Evolutionary conservation across 2,329 filamentous ascomycete species (phyloP), one percentile per base, ranked within the genome.

Genomic region (Aspergillus fructus): DNA sequence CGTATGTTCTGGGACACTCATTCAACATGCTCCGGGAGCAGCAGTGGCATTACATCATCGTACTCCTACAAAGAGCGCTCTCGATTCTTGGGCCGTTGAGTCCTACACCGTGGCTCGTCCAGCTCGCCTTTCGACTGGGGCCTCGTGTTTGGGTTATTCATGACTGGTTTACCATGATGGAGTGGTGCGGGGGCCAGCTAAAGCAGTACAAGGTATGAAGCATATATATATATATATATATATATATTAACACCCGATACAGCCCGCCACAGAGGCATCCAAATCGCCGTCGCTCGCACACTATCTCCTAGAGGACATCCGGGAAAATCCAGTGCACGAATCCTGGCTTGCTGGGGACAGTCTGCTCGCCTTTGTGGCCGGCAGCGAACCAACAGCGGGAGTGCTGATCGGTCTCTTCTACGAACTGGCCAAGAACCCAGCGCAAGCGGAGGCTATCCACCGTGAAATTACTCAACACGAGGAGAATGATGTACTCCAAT

Each of bases 11-110:
- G 23, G 64, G 64, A 41, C 65, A 66, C 39, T 64, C 67, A 0
- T 74, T 74, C 53, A 60, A 64, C 37, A 71, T 74, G 70, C 59
- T 72, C 23, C 48, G 55, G 1, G 49, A 65, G 19, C 51, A 65
- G 27, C 40, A 65, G 17, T 71, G 66, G 68, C 70, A 71, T 27
- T 53, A 63, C 27, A 65, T 67, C 5, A 60, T 74, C n/a, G 30
- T 63, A 17, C 60, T 59, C 8, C 58, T 71, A 13, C 68, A 68
- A 23, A 56, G 62, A 4, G 67, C 69, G 0, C 49, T 69, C 6
- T 63, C 64, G 1, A 55, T 75, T 1, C 59, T 73, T 4, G 71
- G 71, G 0, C 68, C 69, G 5, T 42, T 70, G n/a, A 65, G 63
- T 45, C 67, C 70, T 1, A 52, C 64, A 0, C 68, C 71, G 1